A percentile compares a stretch with the other conserved stretches of the same genome.
phyloP scores from a whole-genome alignment of 495 filamentous ascomycete genomes.

The Penicillium salamii region DNA sequence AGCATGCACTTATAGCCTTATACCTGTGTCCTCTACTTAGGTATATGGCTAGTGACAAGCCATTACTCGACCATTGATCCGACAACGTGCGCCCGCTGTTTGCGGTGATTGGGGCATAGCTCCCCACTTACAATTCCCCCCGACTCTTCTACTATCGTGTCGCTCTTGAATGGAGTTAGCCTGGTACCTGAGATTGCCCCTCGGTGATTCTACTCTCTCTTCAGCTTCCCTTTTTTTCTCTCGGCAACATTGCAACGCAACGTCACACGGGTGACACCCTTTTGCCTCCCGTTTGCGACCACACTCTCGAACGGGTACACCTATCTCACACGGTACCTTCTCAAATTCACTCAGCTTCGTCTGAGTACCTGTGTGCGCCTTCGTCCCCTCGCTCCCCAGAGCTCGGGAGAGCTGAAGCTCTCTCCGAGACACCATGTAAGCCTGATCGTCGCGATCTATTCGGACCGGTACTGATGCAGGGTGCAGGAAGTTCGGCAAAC shows the following conservation, averaged over 20 bases:
- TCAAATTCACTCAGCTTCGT: conserved; percentile 3
- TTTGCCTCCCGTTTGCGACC: too few relatives aligned
- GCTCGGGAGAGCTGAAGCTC: conserved; percentile 18
- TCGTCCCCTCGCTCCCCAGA: conserved; percentile 11
- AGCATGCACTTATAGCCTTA: too few relatives aligned
- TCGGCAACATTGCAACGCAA: neutral
- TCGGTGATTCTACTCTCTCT: conserved; percentile 11
- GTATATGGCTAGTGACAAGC: too few relatives aligned
- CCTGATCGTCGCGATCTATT: neutral
- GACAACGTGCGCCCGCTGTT: conserved; percentile 21
- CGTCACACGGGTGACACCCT: conserved; percentile 6
- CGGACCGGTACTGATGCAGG: conserved; percentile 1
- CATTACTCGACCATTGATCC: too few relatives aligned
- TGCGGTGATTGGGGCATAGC: conserved; percentile 24
- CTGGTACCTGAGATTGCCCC: conserved; percentile 7
- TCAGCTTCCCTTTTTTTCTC: neutral
- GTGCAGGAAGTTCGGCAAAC: conserved; percentile 97
- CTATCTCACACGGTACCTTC: too few relatives aligned
- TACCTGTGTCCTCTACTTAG: too few relatives aligned
- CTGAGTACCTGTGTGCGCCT: neutral
- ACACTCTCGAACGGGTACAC: too few relatives aligned
- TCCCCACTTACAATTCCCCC: conserved; percentile 19
- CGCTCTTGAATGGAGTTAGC: too few relatives aligned
- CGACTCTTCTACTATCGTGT: neutral
- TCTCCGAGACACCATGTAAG: conserved; percentile 35